Base-by-base conservation (phyloP, 2,329 filamentous ascomycete species). In the Orbilia javanica region DNA sequence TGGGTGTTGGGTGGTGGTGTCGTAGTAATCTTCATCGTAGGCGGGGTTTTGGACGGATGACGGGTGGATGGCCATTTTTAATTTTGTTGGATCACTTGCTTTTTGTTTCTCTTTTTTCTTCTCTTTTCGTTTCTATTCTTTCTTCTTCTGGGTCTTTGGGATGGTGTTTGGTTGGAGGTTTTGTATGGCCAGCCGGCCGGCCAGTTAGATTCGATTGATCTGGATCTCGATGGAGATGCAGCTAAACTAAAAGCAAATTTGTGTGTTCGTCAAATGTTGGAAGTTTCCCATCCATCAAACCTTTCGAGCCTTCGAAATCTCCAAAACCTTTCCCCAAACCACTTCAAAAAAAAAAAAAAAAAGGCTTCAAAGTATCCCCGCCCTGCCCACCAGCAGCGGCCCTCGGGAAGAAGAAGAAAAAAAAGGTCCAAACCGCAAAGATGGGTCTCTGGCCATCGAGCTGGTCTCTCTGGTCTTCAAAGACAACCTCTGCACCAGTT, bases 21-120 rank as follows among this genome's bases (percentile, higher is more conserved):
- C 64, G 68, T 79, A 62, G 64, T 80, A 70, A 34, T 74, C 60
- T 53, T 79, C 73, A 39, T 67, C 50, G 63, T 66, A 62, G 44
- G 66, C 44, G 4, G 62, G 39, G 34, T 60, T 36, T 20, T 44
- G 52, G 7, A 63, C 34, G 48, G 70, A 64, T 20, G 60, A 46
- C 8, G 70, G 64, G 15, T 75, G 55, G 44, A 70, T 68, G 22
- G 66, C 72, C 64, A 65, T 69, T 42, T 18, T 67, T 39, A 5
- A 18, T 4, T 36, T n/a, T n/a, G n/a, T n/a, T n/a, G n/a, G n/a
- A n/a, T n/a, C n/a, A 1, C 20, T 50, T 22, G 15, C 15, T 34
- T 20, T 36, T 34, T 50, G 48, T 7, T 36, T 46, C 11, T 10
- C 44, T 42, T 27, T 63, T 5, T 36, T 63, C 34, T 42, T 42